Evolutionary conservation across 768 basidiomycete species (phyloP), one percentile per base, ranked within the genome.

Genomic region (Lentinula sp.): DNA sequence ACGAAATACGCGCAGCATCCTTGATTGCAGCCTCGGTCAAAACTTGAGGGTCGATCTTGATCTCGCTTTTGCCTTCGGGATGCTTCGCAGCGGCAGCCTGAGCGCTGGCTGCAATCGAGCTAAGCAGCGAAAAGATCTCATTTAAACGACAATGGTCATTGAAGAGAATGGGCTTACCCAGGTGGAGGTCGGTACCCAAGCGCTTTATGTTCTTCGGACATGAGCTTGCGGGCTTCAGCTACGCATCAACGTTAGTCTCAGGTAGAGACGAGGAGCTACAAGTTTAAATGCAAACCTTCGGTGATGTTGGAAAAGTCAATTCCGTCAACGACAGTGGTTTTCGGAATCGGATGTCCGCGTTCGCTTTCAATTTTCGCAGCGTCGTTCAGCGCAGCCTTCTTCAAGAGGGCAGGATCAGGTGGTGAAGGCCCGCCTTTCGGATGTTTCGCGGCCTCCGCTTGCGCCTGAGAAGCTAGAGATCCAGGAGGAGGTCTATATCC

Each of bases 401-500:
- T 57, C 42, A 64, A 51, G 2, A 23, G 16, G 2, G 34, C 28
- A 5, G 51, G 56, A 34, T 58, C 61, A 37, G 58, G 42, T 18
- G 40, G 52, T 9, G 51, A 37, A 16, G 39, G 51, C 5, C 59
- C 53, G 31, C 60, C 65, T 23, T 65, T 55, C 7, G 68, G 72
- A 59, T 74, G 73, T 56, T 70, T 72, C 1, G 74, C 68, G 6
- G 75, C 73, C 11, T 68, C 71, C 8, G 69, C 59, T 59, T 75
- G 74, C 2, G 73, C 73, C 21, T 70, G 62, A 4, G 73, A 70
- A 4, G 74, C 75, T 34, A 74, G 69, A 23, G 73, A 74, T 37
- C 70, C 73, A 11, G 70, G 63, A 11, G 74, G 73, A 1, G 74
- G 74, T 4, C 70, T 71, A 61, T 73, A 74, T 4, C 74, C 75